Evolutionary conservation across 1,284 basidiomycete genomes (phyloP).

Genomic region (Heterobasidion irregulare): DNA sequence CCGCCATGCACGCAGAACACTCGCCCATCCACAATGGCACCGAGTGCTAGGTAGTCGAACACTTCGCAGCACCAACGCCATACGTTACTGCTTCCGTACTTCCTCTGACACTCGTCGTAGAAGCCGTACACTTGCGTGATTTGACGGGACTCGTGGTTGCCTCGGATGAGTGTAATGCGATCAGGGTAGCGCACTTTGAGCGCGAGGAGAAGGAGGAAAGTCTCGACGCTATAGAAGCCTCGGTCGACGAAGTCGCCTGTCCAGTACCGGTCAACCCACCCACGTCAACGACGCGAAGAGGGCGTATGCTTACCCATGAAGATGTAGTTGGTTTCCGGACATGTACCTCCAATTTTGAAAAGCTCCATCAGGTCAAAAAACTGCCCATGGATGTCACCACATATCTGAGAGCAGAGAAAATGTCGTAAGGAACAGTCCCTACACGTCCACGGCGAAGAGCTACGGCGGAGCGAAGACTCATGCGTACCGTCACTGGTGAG

Average conservation of each 20-base stretch:
- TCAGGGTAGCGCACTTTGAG: constrained; percentile 98
- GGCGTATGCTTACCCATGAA: constrained; percentile 78
- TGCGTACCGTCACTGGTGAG: constrained; percentile 86
- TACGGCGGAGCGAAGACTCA: not conserved
- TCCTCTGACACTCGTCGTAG: constrained; percentile 97
- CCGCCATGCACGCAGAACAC: constrained; percentile 95
- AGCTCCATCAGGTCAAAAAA: constrained; percentile 98
- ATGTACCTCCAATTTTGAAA: constrained; percentile 92
- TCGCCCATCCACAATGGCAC: constrained; percentile 91
- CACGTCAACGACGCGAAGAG: not conserved
- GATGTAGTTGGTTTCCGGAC: constrained; percentile 94
- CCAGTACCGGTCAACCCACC: not conserved
- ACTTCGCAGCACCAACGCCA: constrained; percentile 99
- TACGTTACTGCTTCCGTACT: constrained; percentile 93
- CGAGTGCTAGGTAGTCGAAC: constrained; percentile 93
- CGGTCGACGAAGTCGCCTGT: constrained; percentile 93
- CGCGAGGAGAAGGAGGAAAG: constrained; percentile 89
- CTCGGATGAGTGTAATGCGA: constrained; percentile 93
- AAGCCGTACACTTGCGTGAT: constrained; percentile 99
- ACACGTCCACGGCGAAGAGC: no score
- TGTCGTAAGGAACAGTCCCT: not conserved
- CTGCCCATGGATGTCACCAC: constrained; percentile 98
- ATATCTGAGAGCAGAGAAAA: constrained; percentile 54
- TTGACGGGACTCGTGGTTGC: constrained; percentile 98
- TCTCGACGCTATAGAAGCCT: constrained; percentile 97